Percentiles rank a stretch among this genome's conserved stretches.
Evolutionary conservation across 768 basidiomycete species (phyloP).

Genomic region (Pulveroboletus frians): DNA sequence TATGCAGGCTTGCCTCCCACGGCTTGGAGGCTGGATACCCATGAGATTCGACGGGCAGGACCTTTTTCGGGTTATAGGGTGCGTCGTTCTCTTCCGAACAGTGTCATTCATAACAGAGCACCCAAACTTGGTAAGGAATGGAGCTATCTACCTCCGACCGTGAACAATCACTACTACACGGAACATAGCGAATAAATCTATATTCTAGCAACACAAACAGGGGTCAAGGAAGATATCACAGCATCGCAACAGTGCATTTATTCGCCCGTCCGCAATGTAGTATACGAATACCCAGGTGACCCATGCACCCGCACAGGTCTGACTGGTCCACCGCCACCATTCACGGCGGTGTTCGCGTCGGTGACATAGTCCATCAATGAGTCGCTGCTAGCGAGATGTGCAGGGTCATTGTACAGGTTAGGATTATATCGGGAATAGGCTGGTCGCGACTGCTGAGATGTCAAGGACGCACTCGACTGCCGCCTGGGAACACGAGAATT

Average conservation of each 20-base stretch:
- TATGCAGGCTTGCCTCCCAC: not conserved
- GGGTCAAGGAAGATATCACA: not conserved
- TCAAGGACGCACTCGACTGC: conserved; percentile 24
- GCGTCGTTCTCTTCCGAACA: not conserved
- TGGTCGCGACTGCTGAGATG: conserved; percentile 15
- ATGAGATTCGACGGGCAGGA: not conserved
- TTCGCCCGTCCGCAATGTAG: conserved; percentile 12
- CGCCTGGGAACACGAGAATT: conserved; percentile 11
- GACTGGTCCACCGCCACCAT: conserved; percentile 18
- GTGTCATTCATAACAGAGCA: not conserved
- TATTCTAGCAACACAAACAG: not conserved
- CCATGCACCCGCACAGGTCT: conserved; percentile 15
- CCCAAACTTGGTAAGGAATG: not conserved
- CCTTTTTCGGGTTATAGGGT: not conserved
- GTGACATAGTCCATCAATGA: conserved; percentile 25
- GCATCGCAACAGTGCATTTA: not conserved
- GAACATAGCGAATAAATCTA: conserved; percentile 8
- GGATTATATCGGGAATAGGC: conserved; percentile 20
- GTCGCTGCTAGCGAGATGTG: conserved; percentile 23
- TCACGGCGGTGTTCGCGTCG: conserved; percentile 22
- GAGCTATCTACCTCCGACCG: not conserved
- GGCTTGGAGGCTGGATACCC: not conserved
- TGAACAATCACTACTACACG: conserved; percentile 4
- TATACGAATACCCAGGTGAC: conserved; percentile 21
- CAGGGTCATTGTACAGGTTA: conserved; percentile 23